Evolutionary conservation across 345 rosid species (phyloP), one percentile per base, ranked within the genome.

Genomic region (Hevea brasiliensis): DNA sequence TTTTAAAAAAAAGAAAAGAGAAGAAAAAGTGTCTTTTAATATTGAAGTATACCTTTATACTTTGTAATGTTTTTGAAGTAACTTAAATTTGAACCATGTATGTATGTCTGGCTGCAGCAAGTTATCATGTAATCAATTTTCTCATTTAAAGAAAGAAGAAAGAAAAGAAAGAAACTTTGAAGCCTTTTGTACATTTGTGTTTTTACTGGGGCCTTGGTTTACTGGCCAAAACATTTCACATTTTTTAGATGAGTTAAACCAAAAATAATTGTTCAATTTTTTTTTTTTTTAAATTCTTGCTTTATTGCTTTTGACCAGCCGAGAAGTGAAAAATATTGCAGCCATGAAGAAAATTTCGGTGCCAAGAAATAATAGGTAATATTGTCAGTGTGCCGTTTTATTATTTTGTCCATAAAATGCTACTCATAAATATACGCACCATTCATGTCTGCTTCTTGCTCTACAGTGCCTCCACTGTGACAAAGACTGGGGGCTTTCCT

Each of bases 281-380:
- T 9, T 15, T 24, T 4, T 14, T 44, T 23, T n/a, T 60, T 61
- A 2, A 6, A 2, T 8, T 51, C 29, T 57, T 21, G 64, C 54
- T 72, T 42, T 57, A 27, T 32, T 47, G 26, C 37, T 74, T 79
- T 62, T 74, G 65, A 74, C 79, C 90, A 94, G 98, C 84, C 93
- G 50, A 54, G 97, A 94, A 83, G 85, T 90, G 66, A 88, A 88
- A 83, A 94, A 94, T 80, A 83, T 90, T 59, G 81, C 89, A 26
- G 91, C 93, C 35, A 70, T 86, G 79, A 92, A 68, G 81, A 91
- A 76, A 79, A 87, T 82, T n/a, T 90, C 93, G 13, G 61, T 85
- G 61, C 94, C 81, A 71, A 83, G 90, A 81, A 76, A 74, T 40
- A 71, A 45, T 41, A 81, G 96, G 98, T 94, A 87, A 82, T 21